These are phyloP conservation scores for Tulasnella sp. DNA, from an alignment of 768 basidiomycete genomes.

Conservation along the genomic window DNA sequence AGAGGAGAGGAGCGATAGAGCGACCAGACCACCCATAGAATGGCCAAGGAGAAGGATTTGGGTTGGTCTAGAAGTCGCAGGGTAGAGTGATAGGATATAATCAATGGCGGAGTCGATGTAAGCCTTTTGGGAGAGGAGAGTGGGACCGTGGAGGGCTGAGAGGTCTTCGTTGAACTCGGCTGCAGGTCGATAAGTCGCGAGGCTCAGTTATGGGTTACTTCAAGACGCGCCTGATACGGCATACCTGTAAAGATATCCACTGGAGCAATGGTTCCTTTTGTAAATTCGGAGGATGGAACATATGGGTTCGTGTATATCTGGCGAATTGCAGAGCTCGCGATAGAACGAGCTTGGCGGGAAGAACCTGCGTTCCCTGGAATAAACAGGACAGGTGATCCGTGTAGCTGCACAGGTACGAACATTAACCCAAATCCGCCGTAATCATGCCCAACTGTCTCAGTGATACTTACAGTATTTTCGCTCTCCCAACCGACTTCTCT, in stretches of 20 bases:
- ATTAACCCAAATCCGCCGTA: not conserved
- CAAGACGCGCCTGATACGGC: slow-evolving; percentile 32
- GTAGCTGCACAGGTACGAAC: slow-evolving; percentile 31
- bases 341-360: slow-evolving; percentile 87
- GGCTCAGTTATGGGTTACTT: not conserved
- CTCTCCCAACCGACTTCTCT: slow-evolving; percentile 83
- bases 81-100: slow-evolving; percentile 78
- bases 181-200: not conserved
- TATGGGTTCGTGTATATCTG: slow-evolving; percentile 70
- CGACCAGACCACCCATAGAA: slow-evolving; percentile 96
- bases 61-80: slow-evolving; percentile 44
- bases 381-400: slow-evolving; percentile 85
- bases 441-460: not conserved
- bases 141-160: slow-evolving; percentile 90
- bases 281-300: slow-evolving; percentile 53
- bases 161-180: slow-evolving; percentile 98
- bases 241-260: slow-evolving; percentile 85
- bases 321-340: slow-evolving; percentile 83
- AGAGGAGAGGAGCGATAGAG: slow-evolving; percentile 59
- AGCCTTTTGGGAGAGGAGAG: slow-evolving; percentile 72
- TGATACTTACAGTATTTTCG: slow-evolving; percentile 47
- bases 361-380: slow-evolving; percentile 97
- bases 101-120: slow-evolving; percentile 69
- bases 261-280: slow-evolving; percentile 47
- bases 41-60: slow-evolving; percentile 79